Base-by-base conservation (phyloP, 2,329 filamentous ascomycete genomes). In the Fusarium abutilonis region DNA sequence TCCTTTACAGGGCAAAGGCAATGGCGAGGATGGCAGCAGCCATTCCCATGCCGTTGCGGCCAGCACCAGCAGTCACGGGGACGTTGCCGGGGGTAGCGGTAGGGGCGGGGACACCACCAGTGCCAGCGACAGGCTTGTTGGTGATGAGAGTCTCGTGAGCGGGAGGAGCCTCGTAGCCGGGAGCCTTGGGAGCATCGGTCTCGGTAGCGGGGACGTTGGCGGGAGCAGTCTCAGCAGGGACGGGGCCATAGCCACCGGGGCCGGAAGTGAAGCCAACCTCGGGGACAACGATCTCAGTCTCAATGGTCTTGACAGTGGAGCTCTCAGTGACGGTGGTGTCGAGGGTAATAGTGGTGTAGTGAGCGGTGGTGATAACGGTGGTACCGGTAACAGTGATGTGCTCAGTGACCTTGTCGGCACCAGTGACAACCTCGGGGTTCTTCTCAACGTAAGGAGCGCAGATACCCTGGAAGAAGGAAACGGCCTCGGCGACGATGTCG, bases 381-480 rank as follows among this genome's bases (percentile, higher is more conserved):
- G 79, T 78, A 41, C 80, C 75, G 13, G 80, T 80, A 56, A 81
- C 79, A 29, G 84, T 83, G 72, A 86, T 81, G 76, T 89, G 84
- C 52, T 82, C 83, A 69, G 86, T 86, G 74, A 86, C 80, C 35
- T 82, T 81, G 21, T 90, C 86, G 68, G 92, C 87, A 63, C 85
- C 87, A 45, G 90, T 96, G 72, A 92, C 86, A 71, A 98, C 91
- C 64, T 83, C 91, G n/a, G 93, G 92, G 85, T 97, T 97, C 74
- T 84, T 70, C 14, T 84, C 81, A 32, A 92, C 84, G 77, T 89
- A 89, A 49, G 84, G 79, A 55, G 90, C 92, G 80, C 94, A 98
- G 78, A 98, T 91, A 75, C 93, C 93, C 77, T 93, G 89, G 82
- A 97, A 89, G 86, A 91, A 97, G 70, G 85, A 84, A 57, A 95